phyloP scores from a whole-genome alignment of 305 asterid species.

The Rubia peregrina region DNA sequence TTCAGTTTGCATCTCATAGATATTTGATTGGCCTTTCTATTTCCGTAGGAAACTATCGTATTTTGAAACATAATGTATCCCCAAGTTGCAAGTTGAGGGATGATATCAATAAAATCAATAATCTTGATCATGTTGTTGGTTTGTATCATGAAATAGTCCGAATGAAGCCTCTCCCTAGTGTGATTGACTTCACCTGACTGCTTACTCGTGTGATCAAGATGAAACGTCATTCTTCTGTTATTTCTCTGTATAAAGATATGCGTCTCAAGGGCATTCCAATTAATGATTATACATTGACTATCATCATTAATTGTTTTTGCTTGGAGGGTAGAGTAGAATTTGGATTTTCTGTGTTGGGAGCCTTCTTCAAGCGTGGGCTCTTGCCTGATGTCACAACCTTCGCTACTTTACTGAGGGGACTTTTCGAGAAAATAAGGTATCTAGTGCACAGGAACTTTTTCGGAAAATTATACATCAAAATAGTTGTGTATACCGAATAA shows the following conservation, averaged over 20 bases:
- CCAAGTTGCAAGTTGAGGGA: not conserved
- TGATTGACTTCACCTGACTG: not conserved
- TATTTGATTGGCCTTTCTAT: too few species aligned
- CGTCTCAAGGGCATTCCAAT: not conserved
- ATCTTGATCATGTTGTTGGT: not conserved
- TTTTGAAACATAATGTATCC: not conserved
- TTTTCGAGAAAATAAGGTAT: not conserved
- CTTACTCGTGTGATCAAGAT: not conserved
- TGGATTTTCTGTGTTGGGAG: not conserved
- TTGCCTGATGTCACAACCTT: not conserved
- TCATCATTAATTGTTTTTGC: not conserved
- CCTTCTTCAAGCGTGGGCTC: not conserved
- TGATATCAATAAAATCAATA: not conserved
- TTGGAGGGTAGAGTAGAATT: not conserved
- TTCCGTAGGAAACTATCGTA: not conserved
- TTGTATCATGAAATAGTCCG: not conserved
- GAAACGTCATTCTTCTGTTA: not conserved
- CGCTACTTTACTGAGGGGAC: not conserved
- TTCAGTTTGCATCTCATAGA: not conserved
- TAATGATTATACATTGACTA: not conserved
- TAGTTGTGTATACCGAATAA: not conserved
- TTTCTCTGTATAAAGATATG: not conserved
- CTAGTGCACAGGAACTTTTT: not conserved
- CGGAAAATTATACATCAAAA: not conserved
- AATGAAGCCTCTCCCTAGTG: not conserved